Conservation (phyloP, 2,329 filamentous ascomycete genomes). For the Paracorniculantispora psalliotae region DNA sequence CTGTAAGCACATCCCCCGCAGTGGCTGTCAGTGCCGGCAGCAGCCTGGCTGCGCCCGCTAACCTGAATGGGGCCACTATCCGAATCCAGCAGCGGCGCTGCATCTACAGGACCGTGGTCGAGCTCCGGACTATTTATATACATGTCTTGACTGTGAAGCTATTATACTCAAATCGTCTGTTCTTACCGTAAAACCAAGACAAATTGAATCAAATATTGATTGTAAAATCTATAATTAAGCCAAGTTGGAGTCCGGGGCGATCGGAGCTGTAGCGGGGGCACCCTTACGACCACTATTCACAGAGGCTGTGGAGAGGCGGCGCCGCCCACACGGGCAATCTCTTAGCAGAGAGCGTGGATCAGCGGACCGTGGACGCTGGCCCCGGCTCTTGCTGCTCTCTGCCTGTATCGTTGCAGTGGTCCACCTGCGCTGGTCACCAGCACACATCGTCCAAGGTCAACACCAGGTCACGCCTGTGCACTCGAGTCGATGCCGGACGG, state of each 20-base stretch:
- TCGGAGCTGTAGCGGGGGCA: neutral
- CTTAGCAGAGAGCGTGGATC: neutral
- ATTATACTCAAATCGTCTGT: too few species aligned
- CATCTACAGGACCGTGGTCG: neutral
- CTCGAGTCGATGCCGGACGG: neutral
- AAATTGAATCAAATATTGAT: too few species aligned
- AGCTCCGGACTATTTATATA: neutral
- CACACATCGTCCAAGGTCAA: neutral
- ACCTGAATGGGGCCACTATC: neutral
- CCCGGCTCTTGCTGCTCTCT: neutral
- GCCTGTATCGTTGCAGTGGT: neutral
- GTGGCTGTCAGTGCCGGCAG: neutral
- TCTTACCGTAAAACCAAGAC: too few species aligned
- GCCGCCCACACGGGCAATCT: neutral
- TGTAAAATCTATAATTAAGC: neutral
- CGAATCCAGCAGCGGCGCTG: neutral
- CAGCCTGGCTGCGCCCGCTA: neutral
- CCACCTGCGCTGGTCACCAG: constrained; percentile 6
- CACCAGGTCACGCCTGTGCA: neutral
- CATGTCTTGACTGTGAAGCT: neutral
- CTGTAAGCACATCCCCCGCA: neutral
- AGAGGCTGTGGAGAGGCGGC: neutral
- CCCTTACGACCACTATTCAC: neutral
- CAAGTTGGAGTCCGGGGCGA: neutral
- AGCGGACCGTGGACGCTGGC: neutral